Evolutionary conservation across 352 stramenopile genomes (phyloP), one percentile per base, ranked within the genome.

Genomic region (Phytopythium aichiense): DNA sequence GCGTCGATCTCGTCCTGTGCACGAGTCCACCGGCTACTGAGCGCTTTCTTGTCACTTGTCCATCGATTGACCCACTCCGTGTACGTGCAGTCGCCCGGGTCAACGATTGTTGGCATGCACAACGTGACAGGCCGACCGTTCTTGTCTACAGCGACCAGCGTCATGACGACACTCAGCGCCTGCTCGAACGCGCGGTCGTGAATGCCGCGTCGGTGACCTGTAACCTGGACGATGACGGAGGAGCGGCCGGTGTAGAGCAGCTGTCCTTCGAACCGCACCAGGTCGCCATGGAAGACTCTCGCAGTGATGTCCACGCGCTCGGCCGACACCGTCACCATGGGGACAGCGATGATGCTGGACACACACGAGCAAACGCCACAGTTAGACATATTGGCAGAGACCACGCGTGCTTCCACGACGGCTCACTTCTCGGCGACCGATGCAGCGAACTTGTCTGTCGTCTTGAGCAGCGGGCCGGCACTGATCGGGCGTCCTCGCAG

Each of bases 391-490:
- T 5, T 5, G 28, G 9, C 9, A 9, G 28, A 31, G 28, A 31
- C 4, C 28, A 31, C 28, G 28, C 28, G 7, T 31, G 28, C 28
- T 31, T 31, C 7, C 28, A 31, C 15, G 35, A 37, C 42, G 9
- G 63, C 63, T 49, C 65, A 79, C 68, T 77, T 71, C 60, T 65
- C 66, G 40, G 70, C 65, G 23, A 80, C 71, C 48, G 71, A 67
- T 15, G 73, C 69, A 9, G 67, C 72, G 46, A 85, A 68, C 37
- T 70, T 68, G 49, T 82, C 73, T 42, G 82, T 72, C 50, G 69
- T 69, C 59, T 81, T 71, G 55, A 86, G 61, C 50, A 86, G 74
- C 42, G 72, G 69, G 0, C 76, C 76, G 12, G 74, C 75, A 35
- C 76, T 73, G 5, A 83, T 60, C 45, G 75, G 23, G 31, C 81